Evolutionary conservation across 306 rosid species (phyloP), one percentile per base, ranked within the genome.

Genomic region (Quercus mongolica): DNA sequence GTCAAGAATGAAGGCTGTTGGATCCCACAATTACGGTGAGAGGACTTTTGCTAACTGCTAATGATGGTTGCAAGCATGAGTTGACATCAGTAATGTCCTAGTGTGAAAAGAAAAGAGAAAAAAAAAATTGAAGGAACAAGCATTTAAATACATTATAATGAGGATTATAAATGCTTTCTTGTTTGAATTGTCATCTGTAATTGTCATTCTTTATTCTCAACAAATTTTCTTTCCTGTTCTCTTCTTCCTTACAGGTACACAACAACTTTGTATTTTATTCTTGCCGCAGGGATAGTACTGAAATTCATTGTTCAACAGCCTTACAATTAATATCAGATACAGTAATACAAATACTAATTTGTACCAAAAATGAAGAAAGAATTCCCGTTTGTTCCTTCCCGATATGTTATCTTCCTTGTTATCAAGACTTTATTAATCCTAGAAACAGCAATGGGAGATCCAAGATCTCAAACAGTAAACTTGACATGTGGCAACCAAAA

Each of bases 391-490:
- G 5, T 79, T 23, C 44, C 81, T 54, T 76, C 58, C 63, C 84
- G 30, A 10, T 79, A 75, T 67, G n/a, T 79, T 56, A 5, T 81
- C 56, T 56, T 86, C 33, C 74, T 91, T 65, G 58, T 86, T 31
- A 52, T 86, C 74, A 59, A 58, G 30, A 69, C 74, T 26, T 69
- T 85, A 9, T 6, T 85, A 56, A 75, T 87, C 10, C 82, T 86
- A 38, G 73, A 87, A 73, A 73, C 76, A 49, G 73, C 83, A 73
- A 9, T 46, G 33, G 99, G 88, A 71, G 96, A 89, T 81, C 92
- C 99, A 78, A 90, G 99, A 79, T 74, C 90, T n/a, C 87, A 78
- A 72, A 90, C 87, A 21, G 87, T 91, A 46, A 28, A 64, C 17
- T 56, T 86, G 57, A 62, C 52, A 10, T 95, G 99, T 76, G 89